Conservation (phyloP, 1,284 basidiomycete species). For the Cutaneotrichosporon curvatum region DNA sequence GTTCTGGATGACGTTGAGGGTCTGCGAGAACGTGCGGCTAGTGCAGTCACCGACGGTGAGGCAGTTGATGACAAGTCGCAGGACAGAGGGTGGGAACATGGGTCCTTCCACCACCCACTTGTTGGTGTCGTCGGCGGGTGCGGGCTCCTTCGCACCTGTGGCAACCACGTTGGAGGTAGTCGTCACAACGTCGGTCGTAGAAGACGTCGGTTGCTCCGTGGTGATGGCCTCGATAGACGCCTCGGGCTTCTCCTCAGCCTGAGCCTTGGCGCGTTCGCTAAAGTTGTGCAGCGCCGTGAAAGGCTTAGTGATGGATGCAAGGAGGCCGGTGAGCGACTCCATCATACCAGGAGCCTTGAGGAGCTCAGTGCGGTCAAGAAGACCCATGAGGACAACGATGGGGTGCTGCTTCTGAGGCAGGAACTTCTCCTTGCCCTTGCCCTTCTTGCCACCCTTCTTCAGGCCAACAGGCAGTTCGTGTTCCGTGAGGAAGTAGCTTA, state of each 20-base stretch:
- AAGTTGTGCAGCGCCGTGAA: conserved; percentile 46
- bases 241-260: neutral
- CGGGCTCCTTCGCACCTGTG: conserved; percentile 5
- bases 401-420: conserved; percentile 76
- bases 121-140: neutral
- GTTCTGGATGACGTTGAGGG: conserved; percentile 79
- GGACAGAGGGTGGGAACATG: conserved; percentile 67
- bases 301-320: conserved; percentile 79
- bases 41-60: conserved; percentile 90
- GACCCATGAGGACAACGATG: conserved; percentile 73
- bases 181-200: conserved; percentile 3
- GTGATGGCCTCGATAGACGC: neutral
- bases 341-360: conserved; percentile 81
- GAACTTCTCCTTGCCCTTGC: conserved; percentile 86
- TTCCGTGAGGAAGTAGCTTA: conserved; percentile 88
- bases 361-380: conserved; percentile 76
- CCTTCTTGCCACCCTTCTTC: conserved; percentile 68
- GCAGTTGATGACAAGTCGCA: conserved; percentile 87
- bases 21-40: conserved; percentile 86
- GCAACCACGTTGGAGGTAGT: conserved; percentile 8
- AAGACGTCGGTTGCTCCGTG: conserved; percentile 3
- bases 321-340: conserved; percentile 77
- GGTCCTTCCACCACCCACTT: conserved; percentile 51
- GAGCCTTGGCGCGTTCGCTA: conserved; percentile 2
- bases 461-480: conserved; percentile 76